Evolutionary conservation across 2,329 filamentous ascomycete species (phyloP).

Genomic region (Epichloe amarillans): DNA sequence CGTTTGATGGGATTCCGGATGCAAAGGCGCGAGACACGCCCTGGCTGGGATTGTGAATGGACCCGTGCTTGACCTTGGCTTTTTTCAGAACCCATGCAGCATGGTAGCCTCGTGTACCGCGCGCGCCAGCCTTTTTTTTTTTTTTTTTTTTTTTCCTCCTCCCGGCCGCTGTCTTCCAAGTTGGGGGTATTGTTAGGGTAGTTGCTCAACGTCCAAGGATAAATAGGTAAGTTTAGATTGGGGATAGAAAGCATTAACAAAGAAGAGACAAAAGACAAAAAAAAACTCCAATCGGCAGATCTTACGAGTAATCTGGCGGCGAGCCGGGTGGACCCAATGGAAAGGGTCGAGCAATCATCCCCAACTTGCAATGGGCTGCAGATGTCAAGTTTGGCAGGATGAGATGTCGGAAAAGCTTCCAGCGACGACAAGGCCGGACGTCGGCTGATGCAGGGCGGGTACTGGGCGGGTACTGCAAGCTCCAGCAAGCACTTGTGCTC

Average conservation of each 20-base stretch:
- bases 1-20: constrained; percentile 6
- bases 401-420: neutral
- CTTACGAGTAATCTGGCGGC: neutral
- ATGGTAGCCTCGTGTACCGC: constrained; percentile 4
- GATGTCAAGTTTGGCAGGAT: neutral
- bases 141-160: neutral
- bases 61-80: constrained; percentile 2
- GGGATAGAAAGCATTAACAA: neutral
- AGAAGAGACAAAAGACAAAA: neutral
- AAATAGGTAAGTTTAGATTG: neutral
- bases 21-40: constrained; percentile 8
- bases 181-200: neutral
- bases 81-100: constrained; percentile 1
- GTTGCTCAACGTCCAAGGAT: neutral
- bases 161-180: neutral
- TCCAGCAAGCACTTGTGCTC: neutral
- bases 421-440: neutral
- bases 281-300: neutral
- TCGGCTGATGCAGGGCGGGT: neutral
- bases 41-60: constrained; percentile 5
- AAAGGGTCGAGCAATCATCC: constrained; percentile 4
- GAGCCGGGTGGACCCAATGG: constrained; percentile 2
- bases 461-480: neutral
- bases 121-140: constrained; percentile 1
- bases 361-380: neutral